Evolutionary conservation across 768 basidiomycete genomes (phyloP).

Genomic region (Coprinellus micaceus): DNA sequence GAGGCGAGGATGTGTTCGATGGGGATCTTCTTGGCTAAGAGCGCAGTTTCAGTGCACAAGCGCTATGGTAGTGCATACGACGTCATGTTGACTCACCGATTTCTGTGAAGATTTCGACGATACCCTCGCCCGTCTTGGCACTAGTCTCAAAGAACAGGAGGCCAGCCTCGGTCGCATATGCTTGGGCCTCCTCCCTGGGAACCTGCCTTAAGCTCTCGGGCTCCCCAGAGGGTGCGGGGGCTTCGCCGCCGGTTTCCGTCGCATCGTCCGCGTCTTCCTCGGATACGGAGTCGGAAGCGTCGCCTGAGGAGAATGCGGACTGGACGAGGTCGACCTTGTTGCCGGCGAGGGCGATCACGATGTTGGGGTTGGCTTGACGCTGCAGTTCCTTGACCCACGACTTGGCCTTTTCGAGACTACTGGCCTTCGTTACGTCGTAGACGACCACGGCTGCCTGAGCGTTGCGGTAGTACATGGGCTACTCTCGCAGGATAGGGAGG

Average conservation of each 20-base stretch:
- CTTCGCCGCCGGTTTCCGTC: slow-evolving; percentile 80
- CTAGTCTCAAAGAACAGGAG: slow-evolving; percentile 96
- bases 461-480: slow-evolving; percentile 99
- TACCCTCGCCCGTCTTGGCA: slow-evolving; percentile 94
- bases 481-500: slow-evolving; percentile 8
- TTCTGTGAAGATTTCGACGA: slow-evolving; percentile 96
- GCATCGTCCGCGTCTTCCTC: slow-evolving; percentile 93
- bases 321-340: slow-evolving; percentile 95
- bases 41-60: slow-evolving; percentile 5
- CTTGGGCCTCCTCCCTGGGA: slow-evolving; percentile 90
- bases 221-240: slow-evolving; percentile 47
- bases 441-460: slow-evolving; percentile 98
- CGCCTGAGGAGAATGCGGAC: slow-evolving; percentile 45
- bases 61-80: neutral
- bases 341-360: slow-evolving; percentile 96
- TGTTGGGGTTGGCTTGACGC: slow-evolving; percentile 97
- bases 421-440: slow-evolving; percentile 94
- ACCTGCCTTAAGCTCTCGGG: slow-evolving; percentile 83
- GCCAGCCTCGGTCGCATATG: slow-evolving; percentile 93
- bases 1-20: slow-evolving; percentile 93
- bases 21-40: slow-evolving; percentile 56
- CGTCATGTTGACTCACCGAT: slow-evolving; percentile 67
- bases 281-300: slow-evolving; percentile 56
- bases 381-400: slow-evolving; percentile 99
- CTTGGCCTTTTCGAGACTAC: slow-evolving; percentile 96